phyloP scores from a whole-genome alignment of 768 basidiomycete genomes.

The Cantharellus cinnabarinus region DNA sequence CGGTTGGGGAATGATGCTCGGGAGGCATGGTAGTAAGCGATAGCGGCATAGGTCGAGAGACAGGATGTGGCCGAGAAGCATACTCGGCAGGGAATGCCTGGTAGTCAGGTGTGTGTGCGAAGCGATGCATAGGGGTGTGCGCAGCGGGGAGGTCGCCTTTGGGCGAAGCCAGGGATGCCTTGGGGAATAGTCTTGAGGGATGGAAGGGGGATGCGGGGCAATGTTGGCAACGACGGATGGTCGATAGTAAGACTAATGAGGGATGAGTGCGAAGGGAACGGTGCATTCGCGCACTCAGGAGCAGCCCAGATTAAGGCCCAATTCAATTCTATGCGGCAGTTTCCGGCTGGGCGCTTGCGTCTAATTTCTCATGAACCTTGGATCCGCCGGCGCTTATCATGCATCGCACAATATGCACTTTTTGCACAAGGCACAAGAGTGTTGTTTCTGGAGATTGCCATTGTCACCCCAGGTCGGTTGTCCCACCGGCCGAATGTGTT shows the following conservation, averaged over 20 bases:
- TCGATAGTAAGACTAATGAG: neutral
- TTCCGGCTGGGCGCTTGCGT: too few species aligned
- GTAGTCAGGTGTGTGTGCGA: neutral
- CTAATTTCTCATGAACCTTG: too few species aligned
- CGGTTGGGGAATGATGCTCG: neutral
- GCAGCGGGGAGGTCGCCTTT: too few species aligned
- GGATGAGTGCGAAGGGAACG: slow-evolving; percentile 15
- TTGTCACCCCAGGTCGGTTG: too few species aligned
- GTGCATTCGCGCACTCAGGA: slow-evolving; percentile 30
- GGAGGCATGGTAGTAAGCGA: neutral
- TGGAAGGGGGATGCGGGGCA: neutral
- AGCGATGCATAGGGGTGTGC: neutral
- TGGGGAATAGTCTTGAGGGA: too few species aligned
- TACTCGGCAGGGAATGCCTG: neutral
- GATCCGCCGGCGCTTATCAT: too few species aligned
- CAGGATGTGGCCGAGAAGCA: neutral
- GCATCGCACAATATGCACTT: too few species aligned
- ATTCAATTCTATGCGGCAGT: too few species aligned
- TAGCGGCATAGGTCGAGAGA: neutral
- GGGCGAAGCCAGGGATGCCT: too few species aligned
- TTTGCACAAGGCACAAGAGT: too few species aligned
- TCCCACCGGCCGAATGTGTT: too few species aligned
- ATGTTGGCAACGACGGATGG: neutral
- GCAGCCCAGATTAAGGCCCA: neutral
- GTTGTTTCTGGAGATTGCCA: too few species aligned